Base-by-base conservation (phyloP, 805 yeast species). In the Torulaspora delbrueckii region DNA sequence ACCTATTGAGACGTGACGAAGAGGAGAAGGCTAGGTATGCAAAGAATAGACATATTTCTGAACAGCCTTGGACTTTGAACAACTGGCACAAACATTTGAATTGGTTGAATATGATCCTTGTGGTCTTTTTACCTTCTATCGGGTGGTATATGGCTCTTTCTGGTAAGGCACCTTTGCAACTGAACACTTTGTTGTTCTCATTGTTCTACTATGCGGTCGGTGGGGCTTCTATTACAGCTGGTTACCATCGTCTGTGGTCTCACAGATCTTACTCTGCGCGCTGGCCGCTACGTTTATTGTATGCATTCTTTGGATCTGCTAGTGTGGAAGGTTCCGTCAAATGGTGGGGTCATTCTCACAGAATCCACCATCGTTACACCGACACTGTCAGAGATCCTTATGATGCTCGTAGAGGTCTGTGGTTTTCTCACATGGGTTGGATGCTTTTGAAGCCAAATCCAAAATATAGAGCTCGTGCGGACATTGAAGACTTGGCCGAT, bases 401-500 rank as follows among this genome's bases (percentile, higher is more conserved):
- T 62, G 93, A 86, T 63, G 93, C 95, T 14, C 77, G 90, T 71
- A 73, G 72, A 59, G 95, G 95, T 13, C 80, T 85, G 66, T 84
- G 90, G 88, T 86, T 76, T 62, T 78, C 87, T 25, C 95, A 86
- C 70, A 71, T 86, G 72, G 91, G 91, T 34, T 86, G 95, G 95
- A 84, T 86, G 91, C 72, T 86, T 52, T 61, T 73, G 47, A 81
- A 82, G 65, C 86, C 93, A 58, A 85, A 86, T 67, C 93, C 93
- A 58, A 83, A 82, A 69, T 78, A 78, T 67, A 78, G 82, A 63
- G 93, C 93, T 12, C 73, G 90, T 68, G 88, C 89, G 32, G 90
- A 83, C 63, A 86, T 86, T 53, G 76, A 84, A 39, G 95, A 86
- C 67, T 77, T 86, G 68, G 75, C 82, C 45, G 77, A 77, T 59